Conservation (phyloP, 306 rosid species). For the Macrotyloma uniflorum region DNA sequence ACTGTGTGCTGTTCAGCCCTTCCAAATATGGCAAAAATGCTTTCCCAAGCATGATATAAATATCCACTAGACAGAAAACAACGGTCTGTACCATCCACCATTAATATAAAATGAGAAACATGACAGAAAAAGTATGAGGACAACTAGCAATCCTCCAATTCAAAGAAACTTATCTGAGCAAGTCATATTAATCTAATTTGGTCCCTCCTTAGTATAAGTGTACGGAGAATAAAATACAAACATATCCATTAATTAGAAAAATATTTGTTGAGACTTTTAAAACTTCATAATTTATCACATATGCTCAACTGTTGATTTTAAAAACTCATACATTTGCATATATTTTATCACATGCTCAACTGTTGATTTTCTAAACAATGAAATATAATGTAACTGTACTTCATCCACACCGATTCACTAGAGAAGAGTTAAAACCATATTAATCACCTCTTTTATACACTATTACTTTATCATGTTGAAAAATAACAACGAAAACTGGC, state of each 20-base stretch:
- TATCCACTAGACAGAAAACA: conserved; percentile 97
- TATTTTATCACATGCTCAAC: neutral
- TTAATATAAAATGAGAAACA: conserved; percentile 30
- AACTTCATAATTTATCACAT: neutral
- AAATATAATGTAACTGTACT: neutral
- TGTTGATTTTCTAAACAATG: neutral
- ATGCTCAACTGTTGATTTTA: neutral
- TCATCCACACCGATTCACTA: neutral
- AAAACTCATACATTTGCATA: neutral
- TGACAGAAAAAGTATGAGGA: conserved; percentile 7
- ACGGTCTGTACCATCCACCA: conserved; percentile 81
- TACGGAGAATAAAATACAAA: neutral
- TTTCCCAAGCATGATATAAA: conserved; percentile 97
- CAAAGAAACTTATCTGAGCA: conserved; percentile 11
- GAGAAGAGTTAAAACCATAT: neutral
- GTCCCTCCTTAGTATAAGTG: neutral
- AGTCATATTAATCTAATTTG: neutral
- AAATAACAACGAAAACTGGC: neutral
- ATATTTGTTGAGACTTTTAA: neutral
- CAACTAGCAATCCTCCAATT: conserved; percentile 25
- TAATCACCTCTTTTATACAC: neutral
- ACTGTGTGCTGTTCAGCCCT: conserved; percentile 92
- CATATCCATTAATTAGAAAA: neutral
- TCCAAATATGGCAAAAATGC: conserved; percentile 93
- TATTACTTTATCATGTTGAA: neutral